Evolutionary conservation across 1,139 yeast genomes (phyloP).

Genomic region (Saccharomyces hybrid): DNA sequence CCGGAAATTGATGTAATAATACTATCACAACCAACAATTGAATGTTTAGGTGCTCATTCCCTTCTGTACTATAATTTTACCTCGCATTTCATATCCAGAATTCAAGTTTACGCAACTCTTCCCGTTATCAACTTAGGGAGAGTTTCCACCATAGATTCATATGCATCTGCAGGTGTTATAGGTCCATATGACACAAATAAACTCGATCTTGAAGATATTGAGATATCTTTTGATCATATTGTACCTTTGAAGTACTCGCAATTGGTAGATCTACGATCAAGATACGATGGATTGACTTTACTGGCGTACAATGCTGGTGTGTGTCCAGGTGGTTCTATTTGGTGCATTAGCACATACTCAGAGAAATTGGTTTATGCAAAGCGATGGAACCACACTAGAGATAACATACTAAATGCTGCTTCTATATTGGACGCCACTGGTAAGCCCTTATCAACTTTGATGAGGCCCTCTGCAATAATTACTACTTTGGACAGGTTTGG

Average conservation of each 20-base stretch:
- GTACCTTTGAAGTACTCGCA: slow-evolving; percentile 71
- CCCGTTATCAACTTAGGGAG: slow-evolving; percentile 86
- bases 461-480: slow-evolving; percentile 78
- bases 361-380: slow-evolving; percentile 85
- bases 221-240: slow-evolving; percentile 66
- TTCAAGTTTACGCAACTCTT: slow-evolving; percentile 78
- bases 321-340: slow-evolving; percentile 75
- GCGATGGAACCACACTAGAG: slow-evolving; percentile 91
- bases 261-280: slow-evolving; percentile 48
- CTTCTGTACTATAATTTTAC: slow-evolving; percentile 58
- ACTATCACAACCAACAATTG: slow-evolving; percentile 78
- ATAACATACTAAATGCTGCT: slow-evolving; percentile 77
- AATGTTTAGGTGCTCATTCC: slow-evolving; percentile 75
- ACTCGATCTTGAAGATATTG: slow-evolving; percentile 68
- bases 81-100: slow-evolving; percentile 44
- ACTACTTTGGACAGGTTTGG: slow-evolving; percentile 59
- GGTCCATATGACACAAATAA: slow-evolving; percentile 63
- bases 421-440: slow-evolving; percentile 48
- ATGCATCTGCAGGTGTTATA: slow-evolving; percentile 60
- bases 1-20: slow-evolving; percentile 58
- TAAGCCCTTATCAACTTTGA: slow-evolving; percentile 52
- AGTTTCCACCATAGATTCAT: slow-evolving; percentile 73
- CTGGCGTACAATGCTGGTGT: slow-evolving; percentile 93
- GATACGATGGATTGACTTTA: slow-evolving; percentile 54
- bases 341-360: slow-evolving; percentile 67